These are phyloP conservation scores for Diaporthe ampelina DNA, from an alignment of 2,329 filamentous ascomycete genomes.

Conservation along the genomic window DNA sequence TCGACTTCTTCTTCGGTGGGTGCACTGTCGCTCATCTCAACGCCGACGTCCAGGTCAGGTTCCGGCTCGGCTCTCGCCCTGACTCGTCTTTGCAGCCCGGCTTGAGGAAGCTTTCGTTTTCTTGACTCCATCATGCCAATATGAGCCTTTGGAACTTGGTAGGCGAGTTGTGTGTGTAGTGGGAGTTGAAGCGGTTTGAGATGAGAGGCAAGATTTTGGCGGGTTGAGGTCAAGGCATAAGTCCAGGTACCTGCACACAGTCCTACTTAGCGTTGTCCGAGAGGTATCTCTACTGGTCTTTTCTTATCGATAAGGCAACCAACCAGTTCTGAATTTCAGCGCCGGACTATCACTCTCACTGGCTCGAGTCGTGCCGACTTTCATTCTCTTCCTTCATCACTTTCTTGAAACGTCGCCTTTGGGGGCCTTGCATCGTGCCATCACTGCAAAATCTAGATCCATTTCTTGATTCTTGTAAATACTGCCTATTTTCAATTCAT, in stretches of 20 bases:
- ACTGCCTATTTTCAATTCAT: neutral
- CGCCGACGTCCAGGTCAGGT: slow-evolving; percentile 55
- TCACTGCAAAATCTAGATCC: neutral
- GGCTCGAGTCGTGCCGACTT: neutral
- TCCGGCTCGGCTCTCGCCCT: slow-evolving; percentile 60
- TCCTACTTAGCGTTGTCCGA: fast-evolving
- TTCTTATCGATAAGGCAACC: slow-evolving; percentile 39
- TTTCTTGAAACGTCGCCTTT: neutral
- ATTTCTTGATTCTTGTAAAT: neutral
- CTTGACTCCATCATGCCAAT: slow-evolving; percentile 52
- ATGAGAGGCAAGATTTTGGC: slow-evolving; percentile 34
- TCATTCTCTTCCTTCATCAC: neutral
- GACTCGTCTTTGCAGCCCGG: slow-evolving; percentile 58
- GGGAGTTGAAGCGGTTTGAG: neutral
- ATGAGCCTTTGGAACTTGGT: neutral
- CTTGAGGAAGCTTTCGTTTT: slow-evolving; percentile 57
- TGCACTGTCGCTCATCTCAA: slow-evolving; percentile 46
- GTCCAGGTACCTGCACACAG: slow-evolving; percentile 19
- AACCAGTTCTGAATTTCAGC: neutral
- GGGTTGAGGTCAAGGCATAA: slow-evolving; percentile 10
- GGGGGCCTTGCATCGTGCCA: neutral
- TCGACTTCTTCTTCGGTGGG: slow-evolving; percentile 47
- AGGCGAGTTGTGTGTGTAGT: neutral
- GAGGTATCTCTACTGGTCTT: slow-evolving; percentile 25
- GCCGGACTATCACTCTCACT: neutral